Evolutionary conservation across 306 rosid species (phyloP).

Genomic region (Argentina anserina): DNA sequence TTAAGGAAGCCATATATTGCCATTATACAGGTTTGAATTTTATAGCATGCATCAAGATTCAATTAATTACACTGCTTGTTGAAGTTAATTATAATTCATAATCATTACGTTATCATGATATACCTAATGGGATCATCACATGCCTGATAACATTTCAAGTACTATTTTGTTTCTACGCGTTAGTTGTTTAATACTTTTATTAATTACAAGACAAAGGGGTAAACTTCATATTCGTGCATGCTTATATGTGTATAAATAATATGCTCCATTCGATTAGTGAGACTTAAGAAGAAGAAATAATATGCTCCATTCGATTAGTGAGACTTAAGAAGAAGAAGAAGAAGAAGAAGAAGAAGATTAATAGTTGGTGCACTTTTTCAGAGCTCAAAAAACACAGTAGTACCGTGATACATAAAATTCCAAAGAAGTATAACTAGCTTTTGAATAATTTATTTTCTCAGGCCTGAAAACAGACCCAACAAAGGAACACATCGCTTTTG

Average conservation of each 20-base stretch:
- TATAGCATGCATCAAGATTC: too few species aligned
- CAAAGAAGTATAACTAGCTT: constrained; percentile 33
- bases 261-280: not conserved
- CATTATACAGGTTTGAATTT: too few species aligned
- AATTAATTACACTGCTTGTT: too few species aligned
- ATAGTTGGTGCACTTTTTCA: not conserved
- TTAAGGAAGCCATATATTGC: too few species aligned
- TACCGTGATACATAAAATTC: not conserved
- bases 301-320: not conserved
- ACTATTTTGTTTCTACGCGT: not conserved
- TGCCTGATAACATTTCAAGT: too few species aligned
- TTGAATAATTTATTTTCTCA: constrained; percentile 8
- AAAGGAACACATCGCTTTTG: constrained; percentile 34
- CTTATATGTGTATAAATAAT: not conserved
- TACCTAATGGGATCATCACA: not conserved
- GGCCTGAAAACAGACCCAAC: constrained; percentile 34
- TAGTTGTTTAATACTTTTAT: too few species aligned
- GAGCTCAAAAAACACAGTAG: not conserved
- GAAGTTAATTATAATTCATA: not conserved
- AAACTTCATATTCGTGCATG: not conserved
- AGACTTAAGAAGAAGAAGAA: not conserved
- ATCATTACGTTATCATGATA: not conserved
- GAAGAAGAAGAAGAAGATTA: not conserved
- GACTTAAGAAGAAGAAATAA: not conserved
- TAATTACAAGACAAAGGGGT: not conserved